Evolutionary conservation across 2,329 filamentous ascomycete genomes (phyloP).

Genomic region (Monosporascus ibericus): DNA sequence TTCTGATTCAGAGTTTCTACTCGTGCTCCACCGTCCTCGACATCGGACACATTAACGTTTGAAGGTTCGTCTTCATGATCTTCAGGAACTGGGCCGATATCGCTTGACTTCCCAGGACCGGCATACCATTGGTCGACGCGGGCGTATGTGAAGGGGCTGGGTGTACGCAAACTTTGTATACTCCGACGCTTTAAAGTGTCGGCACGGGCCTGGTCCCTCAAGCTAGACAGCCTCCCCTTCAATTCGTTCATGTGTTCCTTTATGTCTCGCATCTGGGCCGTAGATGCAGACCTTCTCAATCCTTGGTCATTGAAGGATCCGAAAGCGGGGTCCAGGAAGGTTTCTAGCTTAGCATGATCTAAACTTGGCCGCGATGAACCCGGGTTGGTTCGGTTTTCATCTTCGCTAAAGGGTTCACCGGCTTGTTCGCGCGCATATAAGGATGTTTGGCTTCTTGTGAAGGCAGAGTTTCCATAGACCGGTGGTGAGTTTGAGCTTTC

Average conservation of each 20-base stretch:
- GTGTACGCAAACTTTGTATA: constrained; percentile 66
- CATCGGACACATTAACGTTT: constrained; percentile 10
- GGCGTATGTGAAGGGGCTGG: constrained; percentile 74
- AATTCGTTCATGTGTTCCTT: constrained; percentile 82
- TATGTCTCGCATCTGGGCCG: constrained; percentile 65
- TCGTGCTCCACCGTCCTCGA: constrained; percentile 11
- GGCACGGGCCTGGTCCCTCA: constrained; percentile 72
- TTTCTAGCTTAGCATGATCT: constrained; percentile 28
- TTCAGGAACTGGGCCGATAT: constrained; percentile 9
- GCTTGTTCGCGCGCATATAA: constrained; percentile 34
- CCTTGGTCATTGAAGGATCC: constrained; percentile 38
- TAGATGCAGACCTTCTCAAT: constrained; percentile 61
- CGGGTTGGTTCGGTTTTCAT: constrained; percentile 31
- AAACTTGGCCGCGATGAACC: constrained; percentile 16
- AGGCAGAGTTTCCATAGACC: constrained; percentile 14
- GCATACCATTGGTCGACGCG: constrained; percentile 48
- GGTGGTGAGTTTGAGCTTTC: constrained; percentile 14
- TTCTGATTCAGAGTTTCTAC: background rate
- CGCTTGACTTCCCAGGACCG: constrained; percentile 22
- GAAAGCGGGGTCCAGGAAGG: constrained; percentile 40
- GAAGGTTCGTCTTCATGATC: constrained; percentile 5
- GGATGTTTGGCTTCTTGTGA: constrained; percentile 29
- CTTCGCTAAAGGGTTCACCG: constrained; percentile 51
- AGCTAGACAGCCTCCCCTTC: constrained; percentile 74
- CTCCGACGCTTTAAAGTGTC: constrained; percentile 75